Evolutionary conservation across 1,284 basidiomycete genomes (phyloP).

Genomic region (Mycena citricolor): DNA sequence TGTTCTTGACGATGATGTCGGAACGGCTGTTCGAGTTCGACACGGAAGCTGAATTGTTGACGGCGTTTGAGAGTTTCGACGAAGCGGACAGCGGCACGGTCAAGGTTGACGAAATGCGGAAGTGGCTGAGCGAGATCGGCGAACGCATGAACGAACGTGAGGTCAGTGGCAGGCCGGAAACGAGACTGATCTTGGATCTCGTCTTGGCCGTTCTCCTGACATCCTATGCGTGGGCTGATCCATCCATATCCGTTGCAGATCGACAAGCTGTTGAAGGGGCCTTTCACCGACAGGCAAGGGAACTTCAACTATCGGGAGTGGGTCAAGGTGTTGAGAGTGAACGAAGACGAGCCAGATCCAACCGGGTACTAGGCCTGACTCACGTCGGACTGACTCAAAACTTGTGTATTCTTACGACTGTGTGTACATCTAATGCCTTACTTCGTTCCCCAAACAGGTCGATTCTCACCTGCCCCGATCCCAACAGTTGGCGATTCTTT

Average conservation of each 20-base stretch:
- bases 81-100: slow-evolving; percentile 83
- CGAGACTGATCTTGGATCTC: background rate
- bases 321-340: slow-evolving; percentile 86
- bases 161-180: slow-evolving; percentile 46
- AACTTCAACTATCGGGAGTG: slow-evolving; percentile 93
- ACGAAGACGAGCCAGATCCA: no score
- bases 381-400: no score
- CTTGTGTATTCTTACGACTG: no score
- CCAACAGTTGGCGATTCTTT: no score
- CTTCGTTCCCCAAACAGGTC: no score
- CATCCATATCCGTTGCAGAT: slow-evolving; percentile 52
- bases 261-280: slow-evolving; percentile 77
- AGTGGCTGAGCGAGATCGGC: slow-evolving; percentile 80
- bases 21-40: slow-evolving; percentile 89
- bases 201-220: background rate
- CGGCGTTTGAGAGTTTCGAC: slow-evolving; percentile 91
- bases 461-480: no score
- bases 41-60: slow-evolving; percentile 80
- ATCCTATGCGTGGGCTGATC: background rate
- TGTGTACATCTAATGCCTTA: no score
- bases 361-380: no score
- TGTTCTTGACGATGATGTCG: slow-evolving; percentile 95
- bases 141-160: slow-evolving; percentile 80
- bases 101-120: slow-evolving; percentile 79
- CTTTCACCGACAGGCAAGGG: slow-evolving; percentile 85